These are phyloP conservation scores for Verticillium albo-atrum DNA, from an alignment of 2,329 filamentous ascomycete genomes.

Conservation along the genomic window DNA sequence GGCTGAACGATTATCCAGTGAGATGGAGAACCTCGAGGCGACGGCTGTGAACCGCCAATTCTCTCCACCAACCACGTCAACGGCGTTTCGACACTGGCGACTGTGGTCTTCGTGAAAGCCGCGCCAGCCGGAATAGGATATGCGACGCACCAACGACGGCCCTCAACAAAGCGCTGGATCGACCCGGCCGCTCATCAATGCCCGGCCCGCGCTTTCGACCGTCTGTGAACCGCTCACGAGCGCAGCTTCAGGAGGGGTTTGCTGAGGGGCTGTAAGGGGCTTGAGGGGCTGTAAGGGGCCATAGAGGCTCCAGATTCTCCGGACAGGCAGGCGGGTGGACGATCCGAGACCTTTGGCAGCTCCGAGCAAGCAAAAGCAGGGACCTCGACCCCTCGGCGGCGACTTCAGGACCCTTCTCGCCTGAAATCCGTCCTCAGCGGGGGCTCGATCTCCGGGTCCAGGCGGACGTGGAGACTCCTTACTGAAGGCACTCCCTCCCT, in stretches of 20 bases:
- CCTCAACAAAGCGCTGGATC: not conserved
- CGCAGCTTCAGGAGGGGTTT: not conserved
- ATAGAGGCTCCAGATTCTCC: not conserved
- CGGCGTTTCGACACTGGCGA: not conserved
- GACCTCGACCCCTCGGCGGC: not conserved
- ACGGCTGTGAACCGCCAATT: not conserved
- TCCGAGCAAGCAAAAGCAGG: not conserved
- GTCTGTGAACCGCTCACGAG: not conserved
- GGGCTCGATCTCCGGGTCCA: not conserved
- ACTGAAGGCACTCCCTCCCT: not conserved
- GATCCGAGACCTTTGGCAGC: not conserved
- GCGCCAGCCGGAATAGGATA: too few species aligned
- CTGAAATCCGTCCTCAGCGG: not conserved
- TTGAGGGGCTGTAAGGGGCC: too few species aligned
- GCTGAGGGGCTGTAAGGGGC: not conserved
- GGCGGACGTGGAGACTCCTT: not conserved
- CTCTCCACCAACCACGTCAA: conserved; percentile 1
- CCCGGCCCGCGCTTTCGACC: not conserved
- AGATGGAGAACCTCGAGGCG: not conserved
- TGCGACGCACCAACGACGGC: not conserved
- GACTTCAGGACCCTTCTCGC: not conserved
- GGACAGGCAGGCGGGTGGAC: not conserved
- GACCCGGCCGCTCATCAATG: not conserved
- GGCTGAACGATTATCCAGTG: not conserved
- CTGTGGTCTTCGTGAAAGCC: not conserved